A percentile compares a stretch with the other conserved stretches of the same genome.
These are phyloP conservation scores for Hyphopichia wangnamkhiaoensis DNA, from an alignment of 1,139 yeast species.

Conservation along the genomic window DNA sequence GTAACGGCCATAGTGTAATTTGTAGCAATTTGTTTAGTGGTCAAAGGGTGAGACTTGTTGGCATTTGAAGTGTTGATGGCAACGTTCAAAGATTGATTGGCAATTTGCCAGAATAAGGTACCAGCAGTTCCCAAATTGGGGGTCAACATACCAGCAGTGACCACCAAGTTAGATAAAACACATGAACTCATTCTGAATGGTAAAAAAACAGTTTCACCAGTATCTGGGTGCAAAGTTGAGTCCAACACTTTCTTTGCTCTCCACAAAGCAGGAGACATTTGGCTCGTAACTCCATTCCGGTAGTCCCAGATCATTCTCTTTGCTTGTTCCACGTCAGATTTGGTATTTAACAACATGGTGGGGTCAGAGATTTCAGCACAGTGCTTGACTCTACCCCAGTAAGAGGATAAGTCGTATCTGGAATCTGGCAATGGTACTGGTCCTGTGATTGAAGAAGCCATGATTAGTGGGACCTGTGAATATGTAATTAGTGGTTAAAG, in stretches of 20 bases:
- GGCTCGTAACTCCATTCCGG: constrained; percentile 61
- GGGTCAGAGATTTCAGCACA: constrained; percentile 95
- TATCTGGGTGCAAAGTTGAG: constrained; percentile 91
- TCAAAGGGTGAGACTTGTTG: constrained; percentile 88
- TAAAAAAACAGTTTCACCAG: constrained; percentile 85
- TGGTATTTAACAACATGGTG: constrained; percentile 75
- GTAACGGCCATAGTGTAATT: constrained; percentile 87
- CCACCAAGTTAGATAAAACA: constrained; percentile 89
- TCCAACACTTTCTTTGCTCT: constrained; percentile 81
- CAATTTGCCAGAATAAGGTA: constrained; percentile 94
- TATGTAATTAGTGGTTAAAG: no score
- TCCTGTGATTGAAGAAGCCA: constrained; percentile 91
- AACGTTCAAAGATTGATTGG: constrained; percentile 93
- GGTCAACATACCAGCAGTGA: constrained; percentile 96
- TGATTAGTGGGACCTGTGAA: constrained; percentile 28
- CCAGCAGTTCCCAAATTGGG: constrained; percentile 90
- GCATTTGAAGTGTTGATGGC: constrained; percentile 97
- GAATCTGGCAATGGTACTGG: constrained; percentile 77
- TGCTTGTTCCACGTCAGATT: constrained; percentile 63
- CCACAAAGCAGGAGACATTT: constrained; percentile 86
- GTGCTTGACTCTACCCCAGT: constrained; percentile 92
- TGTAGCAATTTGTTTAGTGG: constrained; percentile 71
- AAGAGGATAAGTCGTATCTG: constrained; percentile 72
- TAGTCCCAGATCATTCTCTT: constrained; percentile 68
- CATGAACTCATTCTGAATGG: constrained; percentile 98